phyloP scores from a whole-genome alignment of 306 rosid genomes.

The Begonia peltatifolia region DNA sequence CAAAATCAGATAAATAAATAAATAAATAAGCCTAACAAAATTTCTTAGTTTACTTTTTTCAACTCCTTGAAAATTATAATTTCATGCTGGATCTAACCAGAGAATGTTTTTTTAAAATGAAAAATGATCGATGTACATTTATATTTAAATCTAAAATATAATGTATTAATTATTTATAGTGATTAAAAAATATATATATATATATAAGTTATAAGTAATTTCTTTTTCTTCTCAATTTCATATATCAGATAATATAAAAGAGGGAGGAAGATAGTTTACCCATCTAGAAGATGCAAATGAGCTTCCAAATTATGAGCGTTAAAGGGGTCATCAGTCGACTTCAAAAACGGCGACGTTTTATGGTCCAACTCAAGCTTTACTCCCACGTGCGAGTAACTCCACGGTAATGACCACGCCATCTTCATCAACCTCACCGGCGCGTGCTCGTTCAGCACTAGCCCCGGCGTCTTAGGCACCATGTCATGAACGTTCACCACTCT shows the following conservation, averaged over 20 bases:
- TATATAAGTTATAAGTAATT: too few relatives aligned
- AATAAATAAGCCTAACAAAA: too few relatives aligned
- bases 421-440: conserved; percentile 32
- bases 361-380: conserved; percentile 52
- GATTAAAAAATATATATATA: too few relatives aligned
- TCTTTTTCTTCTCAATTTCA: too few relatives aligned
- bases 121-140: too few relatives aligned
- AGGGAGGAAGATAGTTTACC: conserved; percentile 20
- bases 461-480: conserved; percentile 54
- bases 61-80: too few relatives aligned
- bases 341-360: conserved; percentile 50
- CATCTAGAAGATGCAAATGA: conserved; percentile 66
- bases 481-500: conserved; percentile 62
- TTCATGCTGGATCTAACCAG: too few relatives aligned
- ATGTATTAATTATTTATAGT: too few relatives aligned
- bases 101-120: too few relatives aligned
- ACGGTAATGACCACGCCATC: conserved; percentile 47
- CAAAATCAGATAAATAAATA: too few relatives aligned
- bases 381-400: conserved; percentile 78
- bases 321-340: conserved; percentile 30
- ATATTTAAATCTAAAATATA: too few relatives aligned
- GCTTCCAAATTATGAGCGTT: conserved; percentile 72
- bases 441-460: conserved; percentile 44
- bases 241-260: not conserved
- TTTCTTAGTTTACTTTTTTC: too few relatives aligned